These are phyloP conservation scores for Kwoniella bestiolae DNA, from an alignment of 768 basidiomycete species.

Conservation along the genomic window DNA sequence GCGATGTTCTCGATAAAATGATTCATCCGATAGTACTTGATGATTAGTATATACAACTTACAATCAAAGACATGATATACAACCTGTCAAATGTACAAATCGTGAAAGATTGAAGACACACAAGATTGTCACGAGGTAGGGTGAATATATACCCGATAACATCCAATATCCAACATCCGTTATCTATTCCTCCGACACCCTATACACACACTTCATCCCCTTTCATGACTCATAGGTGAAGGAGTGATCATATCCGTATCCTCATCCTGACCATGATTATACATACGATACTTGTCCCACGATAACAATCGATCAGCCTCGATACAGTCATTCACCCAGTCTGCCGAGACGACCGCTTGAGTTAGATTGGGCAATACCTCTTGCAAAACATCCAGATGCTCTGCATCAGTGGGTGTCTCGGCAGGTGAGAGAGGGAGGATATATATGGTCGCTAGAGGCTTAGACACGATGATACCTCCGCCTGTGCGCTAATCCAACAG, in stretches of 20 bases:
- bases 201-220: not conserved
- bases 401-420: not conserved
- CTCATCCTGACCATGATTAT: not conserved
- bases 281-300: not conserved
- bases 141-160: not conserved
- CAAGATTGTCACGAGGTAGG: not conserved
- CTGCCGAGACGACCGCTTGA: not conserved
- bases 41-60: not conserved
- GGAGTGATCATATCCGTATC: not conserved
- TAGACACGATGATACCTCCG: not conserved
- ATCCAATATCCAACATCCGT: not conserved
- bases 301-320: not conserved
- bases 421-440: not conserved
- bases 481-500: not conserved
- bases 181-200: not conserved
- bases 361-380: not conserved
- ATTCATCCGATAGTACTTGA: not conserved
- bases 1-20: not conserved
- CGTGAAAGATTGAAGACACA: too few relatives aligned
- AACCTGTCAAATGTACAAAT: not conserved
- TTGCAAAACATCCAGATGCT: not conserved
- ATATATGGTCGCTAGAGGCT: constrained; percentile 1
- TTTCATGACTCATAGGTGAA: not conserved
- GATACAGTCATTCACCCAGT: constrained; percentile 9
- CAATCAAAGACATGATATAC: not conserved